Evolutionary conservation across 164 flowering plant species (phyloP), one percentile per base, ranked within the genome.

Genomic region (Litsea cubeba): DNA sequence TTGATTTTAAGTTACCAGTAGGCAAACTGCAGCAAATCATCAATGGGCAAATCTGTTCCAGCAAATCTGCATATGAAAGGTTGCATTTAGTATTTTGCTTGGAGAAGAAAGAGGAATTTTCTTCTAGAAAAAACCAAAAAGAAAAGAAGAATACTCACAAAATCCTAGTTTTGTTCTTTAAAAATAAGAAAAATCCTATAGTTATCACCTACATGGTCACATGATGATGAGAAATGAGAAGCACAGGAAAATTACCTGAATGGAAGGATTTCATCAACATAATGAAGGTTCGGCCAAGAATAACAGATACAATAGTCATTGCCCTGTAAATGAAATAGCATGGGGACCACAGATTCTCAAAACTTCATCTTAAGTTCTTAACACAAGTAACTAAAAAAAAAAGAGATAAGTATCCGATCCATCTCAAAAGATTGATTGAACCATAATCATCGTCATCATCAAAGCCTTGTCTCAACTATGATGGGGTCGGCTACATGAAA

Each of bases 21-120:
- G 91, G 78, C 83, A 79, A 70, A 87, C 99, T 78, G 99, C 99
- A 74, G 98, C 98, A 86, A 95, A 74, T 95, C 99, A 85, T 95
- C 99, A 78, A 95, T 35, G 18, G 99, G 98, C 79, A 95, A 79
- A 83, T 95, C 99, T 74, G 84, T 78, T 72, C 83, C 96, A 74
- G 95, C 97, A 74, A 95, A 82, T 80, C 99, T 95, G 95, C 79
- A 79, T 63, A 68, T 49, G 50, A 69, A 32, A 66, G 66, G 60
- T 70, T 24, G 60, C n/a, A 20, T 51, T 50, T 50, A 72, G 32
- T 26, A 25, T 25, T 65, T 65, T 25, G 10, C 69, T 14, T 17
- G 69, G 69, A 1, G 66, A 5, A 69, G 24, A 24, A 63, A 62
- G 12, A 71, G 32, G 30, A 67, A 57, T 57, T 63, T 63, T 69